Evolutionary conservation across 2,329 filamentous ascomycete genomes (phyloP), one percentile per base, ranked within the genome.

Genomic region (Fusarium chaquense): DNA sequence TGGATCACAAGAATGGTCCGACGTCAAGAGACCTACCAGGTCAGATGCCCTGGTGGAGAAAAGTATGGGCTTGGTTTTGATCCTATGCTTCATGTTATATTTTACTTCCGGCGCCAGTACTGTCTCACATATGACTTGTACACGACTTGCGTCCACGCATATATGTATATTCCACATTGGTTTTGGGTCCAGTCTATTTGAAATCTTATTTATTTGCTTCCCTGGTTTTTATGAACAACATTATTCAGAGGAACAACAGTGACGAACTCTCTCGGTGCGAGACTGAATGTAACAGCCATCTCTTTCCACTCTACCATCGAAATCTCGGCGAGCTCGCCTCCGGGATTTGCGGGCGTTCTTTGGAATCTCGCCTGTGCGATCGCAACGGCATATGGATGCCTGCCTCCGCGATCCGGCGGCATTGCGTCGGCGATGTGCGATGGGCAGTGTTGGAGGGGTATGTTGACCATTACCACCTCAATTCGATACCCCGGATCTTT

Each of bases 1-100:
- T 89, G 46, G 86, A 89, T 35, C 81, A 83, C 62, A 80, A 77
- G 50, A 75, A 69, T 8, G 58, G 65, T 5, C 65, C 67, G 78
- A 78, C 52, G 76, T 81, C 60, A 64, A 78, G 28, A 7, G 76
- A 58, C n/a, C 67, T 74, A 4, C 75, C 76, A 5, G 67, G 69
- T 5, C 75, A 75, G 20, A 67, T 70, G 16, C 70, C 82, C 0
- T 78, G 81, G 66, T 87, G 84, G 84, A 82, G 77, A 67, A 81
- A 73, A 58, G 11, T 86, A 0, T 79, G 80, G 76, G 77, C 76
- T 41, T 83, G 71, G 56, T 78, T 86, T 18, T 86, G 78, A 63
- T 47, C 33, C 24, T 36, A 12, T 38, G 26, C 15, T 20, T 16
- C n/a, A 30, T 13, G 32, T 11, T 50, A 16, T 8, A 33, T 18